Percentiles rank a stretch among this genome's conserved stretches.
Conservation (phyloP, 2,329 filamentous ascomycete genomes). For the Diaporthe helianthi region DNA sequence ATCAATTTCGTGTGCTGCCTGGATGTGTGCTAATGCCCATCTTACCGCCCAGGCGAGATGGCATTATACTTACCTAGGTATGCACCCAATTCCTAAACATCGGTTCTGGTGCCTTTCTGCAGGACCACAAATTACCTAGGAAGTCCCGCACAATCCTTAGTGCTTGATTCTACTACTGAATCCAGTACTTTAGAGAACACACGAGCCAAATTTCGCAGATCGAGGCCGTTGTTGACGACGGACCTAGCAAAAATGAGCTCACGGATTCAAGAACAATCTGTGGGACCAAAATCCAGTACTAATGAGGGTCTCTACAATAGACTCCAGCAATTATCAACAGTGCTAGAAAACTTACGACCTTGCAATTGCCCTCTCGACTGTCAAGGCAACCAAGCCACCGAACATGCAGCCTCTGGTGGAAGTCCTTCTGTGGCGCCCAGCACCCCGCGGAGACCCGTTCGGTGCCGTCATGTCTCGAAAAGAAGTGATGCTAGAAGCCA, state of each 20-base stretch:
- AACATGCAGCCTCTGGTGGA: not conserved
- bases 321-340: not conserved
- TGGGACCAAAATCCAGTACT: not conserved
- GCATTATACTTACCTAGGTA: no score
- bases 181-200: not conserved
- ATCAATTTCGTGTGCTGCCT: not conserved
- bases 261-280: not conserved
- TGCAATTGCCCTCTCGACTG: conserved; percentile 7
- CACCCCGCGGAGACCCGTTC: not conserved
- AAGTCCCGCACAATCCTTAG: not conserved
- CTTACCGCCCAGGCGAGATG: not conserved
- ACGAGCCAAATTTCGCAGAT: not conserved
- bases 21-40: not conserved
- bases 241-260: not conserved
- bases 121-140: not conserved
- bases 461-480: not conserved
- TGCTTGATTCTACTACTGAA: not conserved
- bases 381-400: no score
- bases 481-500: not conserved
- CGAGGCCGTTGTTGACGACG: not conserved
- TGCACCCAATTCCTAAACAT: not conserved
- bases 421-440: not conserved
- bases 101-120: not conserved
- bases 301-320: not conserved
- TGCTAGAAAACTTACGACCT: not conserved